A percentile compares a stretch with the other conserved stretches of the same genome.
Conservation (phyloP, 192 early-diverging fungal species). For the Coemansia sp. region DNA sequence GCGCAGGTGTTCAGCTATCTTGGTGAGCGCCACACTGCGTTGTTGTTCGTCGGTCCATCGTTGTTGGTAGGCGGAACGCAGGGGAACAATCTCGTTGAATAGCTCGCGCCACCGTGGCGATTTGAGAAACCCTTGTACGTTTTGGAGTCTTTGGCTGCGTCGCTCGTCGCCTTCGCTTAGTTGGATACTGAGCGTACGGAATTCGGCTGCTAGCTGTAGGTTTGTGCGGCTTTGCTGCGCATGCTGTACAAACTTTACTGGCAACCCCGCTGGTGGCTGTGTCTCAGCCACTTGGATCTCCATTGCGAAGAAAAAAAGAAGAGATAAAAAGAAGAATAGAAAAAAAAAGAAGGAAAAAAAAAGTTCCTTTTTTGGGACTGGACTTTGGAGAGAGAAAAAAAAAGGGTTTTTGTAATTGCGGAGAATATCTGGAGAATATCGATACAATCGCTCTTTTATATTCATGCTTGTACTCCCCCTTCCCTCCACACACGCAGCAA, state of each 20-base stretch:
- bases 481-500: background rate
- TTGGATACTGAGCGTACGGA: constrained; percentile 56
- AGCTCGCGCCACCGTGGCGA: constrained; percentile 34
- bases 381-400: too few species aligned
- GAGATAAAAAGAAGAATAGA: background rate
- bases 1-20: constrained; percentile 38
- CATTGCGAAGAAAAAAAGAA: constrained; percentile 3
- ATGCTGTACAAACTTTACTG: background rate
- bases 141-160: background rate
- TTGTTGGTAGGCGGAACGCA: constrained; percentile 42
- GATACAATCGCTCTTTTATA: background rate
- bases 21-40: constrained; percentile 21
- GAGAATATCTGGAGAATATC: too few species aligned
- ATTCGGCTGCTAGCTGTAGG: constrained; percentile 43
- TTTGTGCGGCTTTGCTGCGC: constrained; percentile 9
- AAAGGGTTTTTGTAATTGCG: too few species aligned
- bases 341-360: background rate
- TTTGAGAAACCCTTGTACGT: constrained; percentile 8
- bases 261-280: constrained; percentile 7
- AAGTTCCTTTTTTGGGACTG: background rate
- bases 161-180: constrained; percentile 27
- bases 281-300: constrained; percentile 19
- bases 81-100: constrained; percentile 35
- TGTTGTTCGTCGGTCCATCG: constrained; percentile 32
- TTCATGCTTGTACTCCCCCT: too few species aligned